Evolutionary conservation across 495 filamentous ascomycete species (phyloP), one percentile per base, ranked within the genome.

Genomic region (Xanthoparmelia taractica): DNA sequence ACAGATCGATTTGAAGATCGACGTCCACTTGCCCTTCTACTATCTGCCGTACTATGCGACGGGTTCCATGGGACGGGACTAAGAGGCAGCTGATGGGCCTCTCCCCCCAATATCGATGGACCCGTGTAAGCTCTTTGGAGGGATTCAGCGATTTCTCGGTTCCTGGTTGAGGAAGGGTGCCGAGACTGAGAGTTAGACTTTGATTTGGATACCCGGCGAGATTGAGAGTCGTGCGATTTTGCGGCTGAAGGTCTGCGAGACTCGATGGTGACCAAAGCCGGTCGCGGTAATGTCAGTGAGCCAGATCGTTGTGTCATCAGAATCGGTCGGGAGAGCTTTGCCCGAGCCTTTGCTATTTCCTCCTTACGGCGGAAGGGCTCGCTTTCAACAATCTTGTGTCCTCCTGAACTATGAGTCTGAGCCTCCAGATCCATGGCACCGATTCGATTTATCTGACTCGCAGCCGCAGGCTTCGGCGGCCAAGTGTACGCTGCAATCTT

Each of bases 91-190:
- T 66, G 50, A n/a, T 48, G 57, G 17, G 60, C 56, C 25, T 68
- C 64, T 20, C 45, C 50, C 27, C 47, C 60, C 25, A 52, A 37
- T 23, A 58, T 54, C 17, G 59, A 52, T 37, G 60, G 60, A 25
- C 58, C 66, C 18, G 65, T 66, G 56, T 68, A 70, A 23, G 63
- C 68, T 10, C 63, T 70, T 18, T 63, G 50, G 18, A 70, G 63
- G 8, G 68, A 70, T 36, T 68, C 61, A 2, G 63, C 58, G 13
- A 70, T 70, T 34, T 67, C 62, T 31, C 34, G 40, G 8, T 58
- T 40, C 60, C 17, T 40, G 37, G 48, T 40, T 47, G 58, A 37
- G 33, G 65, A 64, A 58, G 61, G 57, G 25, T 38, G 38, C 25
- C 45, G 58, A n/a, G 54, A 54, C 52, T 54, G 60, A 48, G 57